These are phyloP conservation scores for Tylopilus sp. DNA, from an alignment of 1,284 basidiomycete genomes.

Conservation along the genomic window DNA sequence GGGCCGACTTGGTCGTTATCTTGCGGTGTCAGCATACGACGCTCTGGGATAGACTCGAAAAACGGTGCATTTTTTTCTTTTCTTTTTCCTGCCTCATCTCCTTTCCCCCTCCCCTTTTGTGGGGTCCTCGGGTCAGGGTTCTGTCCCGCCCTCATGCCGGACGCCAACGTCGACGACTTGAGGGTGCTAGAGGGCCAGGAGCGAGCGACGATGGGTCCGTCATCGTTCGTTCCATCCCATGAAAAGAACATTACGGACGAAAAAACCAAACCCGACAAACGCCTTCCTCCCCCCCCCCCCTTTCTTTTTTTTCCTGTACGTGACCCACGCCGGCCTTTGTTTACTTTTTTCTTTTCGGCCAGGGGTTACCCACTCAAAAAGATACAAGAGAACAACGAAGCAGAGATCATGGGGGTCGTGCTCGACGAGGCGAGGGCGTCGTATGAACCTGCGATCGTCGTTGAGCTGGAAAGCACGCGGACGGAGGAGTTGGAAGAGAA, in stretches of 20 bases:
- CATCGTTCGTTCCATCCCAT: too few species aligned
- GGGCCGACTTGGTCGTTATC: slow-evolving; percentile 97
- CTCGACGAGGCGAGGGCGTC: slow-evolving; percentile 84
- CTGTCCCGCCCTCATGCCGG: too few species aligned
- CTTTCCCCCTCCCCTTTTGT: background rate
- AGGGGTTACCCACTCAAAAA: slow-evolving; percentile 83
- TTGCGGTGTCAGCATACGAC: slow-evolving; percentile 84
- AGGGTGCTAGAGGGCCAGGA: too few species aligned
- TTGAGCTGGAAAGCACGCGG: slow-evolving; percentile 80
- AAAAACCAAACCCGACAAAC: too few species aligned
- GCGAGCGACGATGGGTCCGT: too few species aligned
- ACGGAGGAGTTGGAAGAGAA: slow-evolving; percentile 85
- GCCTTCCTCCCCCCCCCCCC: too few species aligned
- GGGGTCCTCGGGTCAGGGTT: too few species aligned
- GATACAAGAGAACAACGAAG: slow-evolving; percentile 97
- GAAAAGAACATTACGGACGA: too few species aligned
- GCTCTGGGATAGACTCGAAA: slow-evolving; percentile 93
- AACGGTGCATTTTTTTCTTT: slow-evolving; percentile 57
- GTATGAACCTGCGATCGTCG: slow-evolving; percentile 82
- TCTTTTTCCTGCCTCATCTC: background rate
- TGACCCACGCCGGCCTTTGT: too few species aligned
- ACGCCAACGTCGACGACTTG: too few species aligned
- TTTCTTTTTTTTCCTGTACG: too few species aligned
- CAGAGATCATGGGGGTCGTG: slow-evolving; percentile 96
- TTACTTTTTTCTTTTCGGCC: background rate